Evolutionary conservation across 768 basidiomycete species (phyloP).

Genomic region (Tephrocybe sp.): DNA sequence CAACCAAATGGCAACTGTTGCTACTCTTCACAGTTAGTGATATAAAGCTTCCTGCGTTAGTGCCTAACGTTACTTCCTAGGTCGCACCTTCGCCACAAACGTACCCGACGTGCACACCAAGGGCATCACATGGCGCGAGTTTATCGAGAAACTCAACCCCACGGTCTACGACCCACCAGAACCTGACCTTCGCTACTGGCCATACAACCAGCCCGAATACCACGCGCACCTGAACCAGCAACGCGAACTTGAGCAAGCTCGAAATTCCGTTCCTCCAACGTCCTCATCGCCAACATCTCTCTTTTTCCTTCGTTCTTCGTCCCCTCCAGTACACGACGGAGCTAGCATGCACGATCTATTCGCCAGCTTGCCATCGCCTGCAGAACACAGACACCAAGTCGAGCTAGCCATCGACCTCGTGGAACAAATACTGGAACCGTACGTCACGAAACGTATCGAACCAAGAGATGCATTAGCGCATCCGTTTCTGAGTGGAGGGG

Average conservation of each 20-base stretch:
- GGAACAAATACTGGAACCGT: conserved; percentile 69
- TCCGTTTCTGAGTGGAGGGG: conserved; percentile 55
- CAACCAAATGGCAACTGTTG: conserved; percentile 78
- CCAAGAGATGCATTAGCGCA: conserved; percentile 77
- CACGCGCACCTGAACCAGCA: conserved; percentile 16
- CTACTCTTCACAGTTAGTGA: conserved; percentile 82
- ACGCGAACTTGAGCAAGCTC: conserved; percentile 14
- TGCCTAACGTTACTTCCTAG: conserved; percentile 35
- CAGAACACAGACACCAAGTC: conserved; percentile 52
- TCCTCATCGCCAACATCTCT: conserved; percentile 25
- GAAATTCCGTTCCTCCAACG: conserved; percentile 27
- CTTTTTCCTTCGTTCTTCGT: conserved; percentile 16
- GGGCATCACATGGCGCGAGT: conserved; percentile 66
- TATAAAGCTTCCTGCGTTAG: neutral
- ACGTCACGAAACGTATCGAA: conserved; percentile 74
- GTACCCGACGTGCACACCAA: conserved; percentile 67
- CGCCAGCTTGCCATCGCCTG: conserved; percentile 18
- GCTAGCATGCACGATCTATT: neutral
- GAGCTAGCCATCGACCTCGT: conserved; percentile 74
- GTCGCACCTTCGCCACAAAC: conserved; percentile 88
- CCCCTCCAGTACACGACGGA: conserved; percentile 11
- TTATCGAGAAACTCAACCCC: conserved; percentile 80
- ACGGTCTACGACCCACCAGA: conserved; percentile 49
- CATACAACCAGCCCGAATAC: conserved; percentile 38
- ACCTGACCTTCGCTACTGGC: conserved; percentile 53